phyloP scores from a whole-genome alignment of 441 rosid species.

The Arabidopsis lyrata region DNA sequence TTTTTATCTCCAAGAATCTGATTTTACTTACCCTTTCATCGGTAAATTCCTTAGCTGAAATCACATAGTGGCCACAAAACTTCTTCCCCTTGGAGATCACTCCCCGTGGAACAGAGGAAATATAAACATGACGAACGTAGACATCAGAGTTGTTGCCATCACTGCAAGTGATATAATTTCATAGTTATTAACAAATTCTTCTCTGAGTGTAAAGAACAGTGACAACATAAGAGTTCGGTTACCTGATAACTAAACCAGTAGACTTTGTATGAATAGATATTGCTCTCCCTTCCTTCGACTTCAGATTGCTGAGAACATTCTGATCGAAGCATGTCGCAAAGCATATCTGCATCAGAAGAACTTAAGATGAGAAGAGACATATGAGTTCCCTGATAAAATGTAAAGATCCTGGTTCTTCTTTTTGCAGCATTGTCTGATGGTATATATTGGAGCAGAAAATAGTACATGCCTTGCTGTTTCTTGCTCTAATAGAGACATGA shows the following conservation, averaged over 20 bases:
- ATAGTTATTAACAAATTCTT: slow-evolving; percentile 14
- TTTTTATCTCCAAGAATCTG: slow-evolving; percentile 1
- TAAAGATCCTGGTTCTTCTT: not conserved
- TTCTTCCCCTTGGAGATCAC: slow-evolving; percentile 55
- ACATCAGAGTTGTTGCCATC: slow-evolving; percentile 53
- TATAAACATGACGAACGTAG: slow-evolving; percentile 49
- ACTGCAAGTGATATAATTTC: slow-evolving; percentile 48
- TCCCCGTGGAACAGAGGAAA: slow-evolving; percentile 51
- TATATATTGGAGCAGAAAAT: slow-evolving; percentile 24
- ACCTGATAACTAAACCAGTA: slow-evolving; percentile 64
- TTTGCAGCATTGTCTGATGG: slow-evolving; percentile 7
- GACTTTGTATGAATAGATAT: slow-evolving; percentile 58
- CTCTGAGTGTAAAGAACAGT: slow-evolving; percentile 7
- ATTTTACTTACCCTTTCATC: slow-evolving; percentile 57
- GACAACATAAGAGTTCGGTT: slow-evolving; percentile 15
- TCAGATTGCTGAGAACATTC: slow-evolving; percentile 62
- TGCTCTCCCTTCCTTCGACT: slow-evolving; percentile 69
- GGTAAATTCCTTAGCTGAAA: slow-evolving; percentile 73
- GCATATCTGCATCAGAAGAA: slow-evolving; percentile 64
- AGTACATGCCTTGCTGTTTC: slow-evolving; percentile 70
- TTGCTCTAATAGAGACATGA: slow-evolving; percentile 86
- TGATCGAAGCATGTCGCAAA: slow-evolving; percentile 91
- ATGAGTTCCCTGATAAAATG: slow-evolving; percentile 14
- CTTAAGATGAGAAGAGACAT: slow-evolving; percentile 21
- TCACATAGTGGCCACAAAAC: slow-evolving; percentile 71